These are phyloP conservation scores for Trametes pubescens DNA, from an alignment of 1,284 basidiomycete genomes.

Conservation along the genomic window DNA sequence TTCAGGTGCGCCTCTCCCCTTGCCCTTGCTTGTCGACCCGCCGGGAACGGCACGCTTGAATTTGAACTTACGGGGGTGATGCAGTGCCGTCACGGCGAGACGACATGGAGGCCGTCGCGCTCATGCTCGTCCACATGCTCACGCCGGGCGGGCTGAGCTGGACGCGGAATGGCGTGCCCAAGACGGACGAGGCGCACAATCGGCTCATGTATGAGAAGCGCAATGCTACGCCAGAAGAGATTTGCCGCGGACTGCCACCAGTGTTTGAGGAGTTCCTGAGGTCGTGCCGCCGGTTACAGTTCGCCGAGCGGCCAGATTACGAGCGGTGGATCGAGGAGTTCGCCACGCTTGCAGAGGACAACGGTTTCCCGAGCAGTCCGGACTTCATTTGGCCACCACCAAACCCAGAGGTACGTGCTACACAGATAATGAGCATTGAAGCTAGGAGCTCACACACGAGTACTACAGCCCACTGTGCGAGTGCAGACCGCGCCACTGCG, in stretches of 20 bases:
- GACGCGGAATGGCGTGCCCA: conserved; percentile 80
- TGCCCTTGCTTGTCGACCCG: too few relatives aligned
- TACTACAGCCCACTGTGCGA: conserved; percentile 35
- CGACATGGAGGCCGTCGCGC: conserved; percentile 75
- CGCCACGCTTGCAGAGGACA: conserved; percentile 60
- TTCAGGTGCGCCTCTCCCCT: conserved; percentile 55
- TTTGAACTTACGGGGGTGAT: not conserved
- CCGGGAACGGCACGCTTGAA: not conserved
- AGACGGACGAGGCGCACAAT: conserved; percentile 66
- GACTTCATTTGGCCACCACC: conserved; percentile 77
- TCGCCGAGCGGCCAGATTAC: conserved; percentile 74
- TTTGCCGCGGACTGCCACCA: conserved; percentile 72
- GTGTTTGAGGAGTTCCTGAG: conserved; percentile 79
- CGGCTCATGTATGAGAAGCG: conserved; percentile 69
- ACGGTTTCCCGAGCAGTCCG: conserved; percentile 64
- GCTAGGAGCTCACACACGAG: not conserved
- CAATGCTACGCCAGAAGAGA: conserved; percentile 62
- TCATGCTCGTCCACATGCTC: conserved; percentile 81
- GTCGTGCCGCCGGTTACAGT: conserved; percentile 72
- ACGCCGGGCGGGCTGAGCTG: conserved; percentile 78
- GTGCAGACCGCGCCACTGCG: conserved; percentile 27
- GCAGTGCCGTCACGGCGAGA: conserved; percentile 78
- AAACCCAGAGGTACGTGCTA: conserved; percentile 38
- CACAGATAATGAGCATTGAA: not conserved
- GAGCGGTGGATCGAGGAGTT: conserved; percentile 67